These are phyloP conservation scores for Sporothrix schenckii DNA, from an alignment of 2,329 filamentous ascomycete genomes.

Conservation along the genomic window DNA sequence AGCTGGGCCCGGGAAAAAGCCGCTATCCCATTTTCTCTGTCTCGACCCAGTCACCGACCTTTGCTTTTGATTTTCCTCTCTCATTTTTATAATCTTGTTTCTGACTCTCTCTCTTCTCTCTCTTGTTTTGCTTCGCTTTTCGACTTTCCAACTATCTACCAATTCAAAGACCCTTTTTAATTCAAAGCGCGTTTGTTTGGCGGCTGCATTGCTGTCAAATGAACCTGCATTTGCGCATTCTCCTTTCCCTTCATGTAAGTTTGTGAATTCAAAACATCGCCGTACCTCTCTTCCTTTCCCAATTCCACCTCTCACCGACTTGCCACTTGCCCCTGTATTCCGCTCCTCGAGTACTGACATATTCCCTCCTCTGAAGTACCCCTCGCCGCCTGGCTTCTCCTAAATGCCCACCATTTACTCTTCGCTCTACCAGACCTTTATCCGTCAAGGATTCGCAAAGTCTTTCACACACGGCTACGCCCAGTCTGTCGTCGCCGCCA, in stretches of 20 bases:
- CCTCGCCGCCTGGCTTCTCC: constrained; percentile 66
- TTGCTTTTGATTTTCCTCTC: background rate
- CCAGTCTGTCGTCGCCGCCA: constrained; percentile 94
- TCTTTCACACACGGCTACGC: constrained; percentile 97
- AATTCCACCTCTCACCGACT: background rate
- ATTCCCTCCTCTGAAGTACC: constrained; percentile 46
- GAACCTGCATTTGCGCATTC: constrained; percentile 82
- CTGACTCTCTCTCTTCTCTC: background rate
- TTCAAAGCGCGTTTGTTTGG: constrained; percentile 83
- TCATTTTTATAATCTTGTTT: constrained; percentile 21
- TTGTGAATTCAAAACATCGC: background rate
- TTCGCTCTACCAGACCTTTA: constrained; percentile 74
- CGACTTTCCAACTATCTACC: constrained; percentile 23
- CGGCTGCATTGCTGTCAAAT: constrained; percentile 88
- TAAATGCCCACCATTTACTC: constrained; percentile 86
- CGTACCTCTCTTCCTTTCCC: background rate
- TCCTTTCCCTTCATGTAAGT: constrained; percentile 67
- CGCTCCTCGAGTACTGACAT: background rate
- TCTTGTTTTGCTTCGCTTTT: constrained; percentile 25
- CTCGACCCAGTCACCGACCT: constrained; percentile 9
- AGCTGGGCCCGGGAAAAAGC: constrained; percentile 25
- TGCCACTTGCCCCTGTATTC: background rate
- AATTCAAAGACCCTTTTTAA: constrained; percentile 33
- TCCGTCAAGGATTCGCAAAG: constrained; percentile 96
- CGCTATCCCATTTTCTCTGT: constrained; percentile 24